Percentiles rank a stretch among this genome's conserved stretches.
phyloP scores from a whole-genome alignment of 192 early-diverging fungal species.

The Lobosporangium transversale region DNA sequence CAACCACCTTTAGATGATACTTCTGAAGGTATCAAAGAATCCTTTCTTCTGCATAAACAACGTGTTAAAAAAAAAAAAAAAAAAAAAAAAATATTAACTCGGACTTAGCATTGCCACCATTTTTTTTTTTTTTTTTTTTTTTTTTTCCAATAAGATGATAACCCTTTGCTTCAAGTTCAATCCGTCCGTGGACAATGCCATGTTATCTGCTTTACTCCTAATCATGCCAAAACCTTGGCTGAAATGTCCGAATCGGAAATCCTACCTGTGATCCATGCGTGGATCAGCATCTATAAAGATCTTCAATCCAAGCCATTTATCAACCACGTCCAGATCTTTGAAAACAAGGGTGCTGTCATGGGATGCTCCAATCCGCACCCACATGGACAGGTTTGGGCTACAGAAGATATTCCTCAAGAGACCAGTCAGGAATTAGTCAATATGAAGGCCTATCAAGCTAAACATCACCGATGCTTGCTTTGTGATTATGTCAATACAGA shows the following conservation, averaged over 20 bases:
- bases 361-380: slow-evolving; percentile 98
- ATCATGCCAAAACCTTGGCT: slow-evolving; percentile 89
- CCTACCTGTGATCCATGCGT: slow-evolving; percentile 70
- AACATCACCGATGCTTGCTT: slow-evolving; percentile 72
- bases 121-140: not conserved
- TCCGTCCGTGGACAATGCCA: slow-evolving; percentile 80
- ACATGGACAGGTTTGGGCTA: slow-evolving; percentile 95
- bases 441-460: slow-evolving; percentile 68
- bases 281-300: slow-evolving; percentile 73
- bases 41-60: no score
- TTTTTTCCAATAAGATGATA: slow-evolving; percentile 4
- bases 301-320: slow-evolving; percentile 65
- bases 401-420: slow-evolving; percentile 85
- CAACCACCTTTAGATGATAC: slow-evolving; percentile 60
- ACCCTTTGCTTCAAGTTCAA: slow-evolving; percentile 64
- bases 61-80: no score
- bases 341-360: slow-evolving; percentile 97
- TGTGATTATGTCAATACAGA: slow-evolving; percentile 84
- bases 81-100: no score
- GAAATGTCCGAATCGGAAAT: slow-evolving; percentile 82
- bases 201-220: slow-evolving; percentile 94
- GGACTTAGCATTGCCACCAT: not conserved
- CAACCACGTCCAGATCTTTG: slow-evolving; percentile 93
- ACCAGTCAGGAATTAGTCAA: slow-evolving; percentile 75
- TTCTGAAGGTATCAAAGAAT: slow-evolving; percentile 9